Percentiles rank a stretch among this genome's conserved stretches.
phyloP scores from a whole-genome alignment of 176 grass and related monocot genomes.

The Aegilops tauschii region DNA sequence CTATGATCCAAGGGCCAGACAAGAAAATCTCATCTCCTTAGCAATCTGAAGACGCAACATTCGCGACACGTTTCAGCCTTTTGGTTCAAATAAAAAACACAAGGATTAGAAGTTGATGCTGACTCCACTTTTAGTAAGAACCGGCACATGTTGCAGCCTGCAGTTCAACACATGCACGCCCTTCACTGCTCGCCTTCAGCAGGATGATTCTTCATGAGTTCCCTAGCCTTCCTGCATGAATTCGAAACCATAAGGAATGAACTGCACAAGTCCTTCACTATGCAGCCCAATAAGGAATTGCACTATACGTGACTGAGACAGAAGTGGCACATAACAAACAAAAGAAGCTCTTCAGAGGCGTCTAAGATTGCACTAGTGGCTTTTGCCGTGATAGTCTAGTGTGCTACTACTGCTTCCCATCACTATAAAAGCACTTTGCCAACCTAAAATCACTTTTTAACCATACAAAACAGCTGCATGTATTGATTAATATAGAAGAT shows the following conservation, averaged over 20 bases:
- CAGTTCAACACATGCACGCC: too few relatives aligned
- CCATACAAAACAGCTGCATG: too few relatives aligned
- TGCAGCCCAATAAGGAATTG: neutral
- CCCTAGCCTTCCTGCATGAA: conserved; percentile 25
- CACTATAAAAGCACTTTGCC: neutral
- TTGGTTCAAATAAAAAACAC: neutral
- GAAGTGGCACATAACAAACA: too few relatives aligned
- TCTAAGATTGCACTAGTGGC: neutral
- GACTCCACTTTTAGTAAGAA: neutral
- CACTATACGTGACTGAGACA: neutral
- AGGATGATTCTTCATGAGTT: neutral
- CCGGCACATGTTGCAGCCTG: neutral
- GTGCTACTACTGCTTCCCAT: neutral
- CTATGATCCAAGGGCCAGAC: neutral
- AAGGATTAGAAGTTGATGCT: neutral
- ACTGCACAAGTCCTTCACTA: conserved; percentile 32
- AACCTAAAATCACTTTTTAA: neutral
- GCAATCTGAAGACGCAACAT: neutral
- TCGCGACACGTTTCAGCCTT: neutral
- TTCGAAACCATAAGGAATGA: neutral
- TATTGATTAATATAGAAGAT: too few relatives aligned
- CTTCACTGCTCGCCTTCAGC: neutral
- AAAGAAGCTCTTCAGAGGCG: too few relatives aligned
- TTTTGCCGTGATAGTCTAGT: neutral
- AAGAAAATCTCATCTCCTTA: neutral